Percentiles rank a stretch among this genome's conserved stretches.
Evolutionary conservation across 2,329 filamentous ascomycete species (phyloP).

Genomic region (Mariannaea sp.): DNA sequence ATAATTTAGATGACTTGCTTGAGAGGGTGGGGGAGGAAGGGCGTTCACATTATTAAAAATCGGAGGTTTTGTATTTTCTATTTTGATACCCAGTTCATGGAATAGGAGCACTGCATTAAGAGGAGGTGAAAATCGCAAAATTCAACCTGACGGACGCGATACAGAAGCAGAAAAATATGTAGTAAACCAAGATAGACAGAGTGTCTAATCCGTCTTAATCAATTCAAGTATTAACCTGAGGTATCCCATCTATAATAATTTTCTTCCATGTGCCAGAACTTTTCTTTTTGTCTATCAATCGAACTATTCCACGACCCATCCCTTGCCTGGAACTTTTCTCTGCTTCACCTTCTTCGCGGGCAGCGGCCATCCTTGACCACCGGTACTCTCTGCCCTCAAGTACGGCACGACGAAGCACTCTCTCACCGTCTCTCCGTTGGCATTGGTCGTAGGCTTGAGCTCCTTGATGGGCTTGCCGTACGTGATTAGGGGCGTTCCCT

Average conservation of each 20-base stretch:
- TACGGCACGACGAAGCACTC: conserved; percentile 86
- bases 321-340: conserved; percentile 70
- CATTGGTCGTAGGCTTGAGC: conserved; percentile 54
- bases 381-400: conserved; percentile 69
- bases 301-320: conserved; percentile 72
- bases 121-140: background rate
- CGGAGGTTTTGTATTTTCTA: conserved; percentile 16
- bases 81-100: conserved; percentile 36
- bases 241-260: conserved; percentile 33
- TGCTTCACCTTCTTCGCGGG: conserved; percentile 85
- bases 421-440: conserved; percentile 52
- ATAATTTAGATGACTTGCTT: background rate
- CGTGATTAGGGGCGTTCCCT: conserved; percentile 80
- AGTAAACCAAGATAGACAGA: too few species aligned
- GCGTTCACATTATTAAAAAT: background rate
- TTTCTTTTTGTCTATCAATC: conserved; percentile 5
- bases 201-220: conserved; percentile 2
- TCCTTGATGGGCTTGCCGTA: conserved; percentile 94
- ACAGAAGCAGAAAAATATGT: background rate
- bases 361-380: conserved; percentile 79
- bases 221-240: conserved; percentile 20
- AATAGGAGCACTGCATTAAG: background rate
- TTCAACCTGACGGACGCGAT: background rate
- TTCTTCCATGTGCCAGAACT: conserved; percentile 4
- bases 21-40: background rate